Evolutionary conservation across 2,329 filamentous ascomycete species (phyloP).

Genomic region (Fusarium proliferatum): DNA sequence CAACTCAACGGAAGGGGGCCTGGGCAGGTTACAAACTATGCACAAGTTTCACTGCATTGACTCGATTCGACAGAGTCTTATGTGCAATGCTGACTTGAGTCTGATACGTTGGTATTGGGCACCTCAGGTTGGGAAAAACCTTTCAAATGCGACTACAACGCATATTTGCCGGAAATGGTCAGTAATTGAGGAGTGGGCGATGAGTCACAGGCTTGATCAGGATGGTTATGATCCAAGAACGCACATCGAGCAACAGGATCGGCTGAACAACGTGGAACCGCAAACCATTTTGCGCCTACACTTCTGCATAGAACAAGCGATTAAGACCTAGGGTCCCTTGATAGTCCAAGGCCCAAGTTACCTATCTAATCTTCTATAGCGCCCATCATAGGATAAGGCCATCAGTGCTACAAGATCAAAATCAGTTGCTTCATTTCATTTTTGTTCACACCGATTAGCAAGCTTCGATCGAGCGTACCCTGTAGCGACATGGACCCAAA

Average conservation of each 20-base stretch:
- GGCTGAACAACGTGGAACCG: no score
- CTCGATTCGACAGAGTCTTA: neutral
- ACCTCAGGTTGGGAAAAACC: neutral
- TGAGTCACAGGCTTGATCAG: neutral
- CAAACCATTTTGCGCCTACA: no score
- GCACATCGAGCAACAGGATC: neutral
- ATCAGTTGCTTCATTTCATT: neutral
- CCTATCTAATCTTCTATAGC: no score
- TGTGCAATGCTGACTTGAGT: neutral
- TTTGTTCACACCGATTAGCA: no score
- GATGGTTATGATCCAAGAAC: neutral
- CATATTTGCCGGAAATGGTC: neutral
- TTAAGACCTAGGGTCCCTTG: no score
- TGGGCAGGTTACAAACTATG: neutral
- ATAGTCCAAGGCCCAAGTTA: no score
- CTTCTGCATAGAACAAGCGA: no score
- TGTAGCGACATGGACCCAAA: neutral
- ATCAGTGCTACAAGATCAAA: neutral
- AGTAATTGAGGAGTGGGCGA: neutral
- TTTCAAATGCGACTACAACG: neutral
- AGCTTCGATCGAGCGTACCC: accelerated
- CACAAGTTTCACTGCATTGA: conserved; percentile 14
- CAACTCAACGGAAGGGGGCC: neutral
- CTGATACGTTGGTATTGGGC: conserved; percentile 3
- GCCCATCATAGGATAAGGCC: no score